phyloP scores from a whole-genome alignment of 2,329 filamentous ascomycete species.

The Chaetothyriales sp. region DNA sequence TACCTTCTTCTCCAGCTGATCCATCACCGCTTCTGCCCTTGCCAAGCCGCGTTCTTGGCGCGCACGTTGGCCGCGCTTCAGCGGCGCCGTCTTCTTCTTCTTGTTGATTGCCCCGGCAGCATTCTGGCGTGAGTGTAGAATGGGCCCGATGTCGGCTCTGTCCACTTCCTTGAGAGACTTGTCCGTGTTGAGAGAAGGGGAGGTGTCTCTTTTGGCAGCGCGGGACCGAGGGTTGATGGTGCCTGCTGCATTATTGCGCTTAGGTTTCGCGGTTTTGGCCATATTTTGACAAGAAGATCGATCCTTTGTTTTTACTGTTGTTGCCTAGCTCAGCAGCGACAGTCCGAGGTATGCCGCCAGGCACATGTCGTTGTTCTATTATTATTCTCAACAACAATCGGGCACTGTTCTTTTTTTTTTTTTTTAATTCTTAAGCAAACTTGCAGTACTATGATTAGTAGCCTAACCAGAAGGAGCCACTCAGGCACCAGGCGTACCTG shows the following conservation, averaged over 20 bases:
- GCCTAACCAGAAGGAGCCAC: neutral
- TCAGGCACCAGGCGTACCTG: neutral
- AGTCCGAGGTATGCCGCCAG: neutral
- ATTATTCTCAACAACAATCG: neutral
- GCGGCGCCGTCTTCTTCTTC: slow-evolving; percentile 30
- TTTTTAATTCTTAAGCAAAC: neutral
- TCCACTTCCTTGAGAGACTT: slow-evolving; percentile 33
- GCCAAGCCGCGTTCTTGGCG: slow-evolving; percentile 42
- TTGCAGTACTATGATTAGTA: neutral
- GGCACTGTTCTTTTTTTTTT: too few species aligned
- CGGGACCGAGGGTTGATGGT: slow-evolving; percentile 44
- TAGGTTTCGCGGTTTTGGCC: slow-evolving; percentile 24
- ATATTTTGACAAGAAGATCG: slow-evolving; percentile 18
- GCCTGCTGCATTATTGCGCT: slow-evolving; percentile 22
- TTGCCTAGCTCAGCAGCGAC: neutral
- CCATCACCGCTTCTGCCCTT: slow-evolving; percentile 38
- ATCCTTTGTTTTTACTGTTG: neutral
- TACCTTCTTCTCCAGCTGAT: slow-evolving; percentile 42
- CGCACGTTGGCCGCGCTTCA: slow-evolving; percentile 38
- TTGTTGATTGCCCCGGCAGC: slow-evolving; percentile 39
- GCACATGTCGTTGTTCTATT: neutral
- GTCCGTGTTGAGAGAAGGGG: slow-evolving; percentile 38
- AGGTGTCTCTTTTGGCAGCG: slow-evolving; percentile 41
- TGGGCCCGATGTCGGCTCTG: slow-evolving; percentile 23
- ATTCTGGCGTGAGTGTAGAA: slow-evolving; percentile 28